Evolutionary conservation across 1,284 basidiomycete genomes (phyloP), one percentile per base, ranked within the genome.

Genomic region (Ustilago esculenta): DNA sequence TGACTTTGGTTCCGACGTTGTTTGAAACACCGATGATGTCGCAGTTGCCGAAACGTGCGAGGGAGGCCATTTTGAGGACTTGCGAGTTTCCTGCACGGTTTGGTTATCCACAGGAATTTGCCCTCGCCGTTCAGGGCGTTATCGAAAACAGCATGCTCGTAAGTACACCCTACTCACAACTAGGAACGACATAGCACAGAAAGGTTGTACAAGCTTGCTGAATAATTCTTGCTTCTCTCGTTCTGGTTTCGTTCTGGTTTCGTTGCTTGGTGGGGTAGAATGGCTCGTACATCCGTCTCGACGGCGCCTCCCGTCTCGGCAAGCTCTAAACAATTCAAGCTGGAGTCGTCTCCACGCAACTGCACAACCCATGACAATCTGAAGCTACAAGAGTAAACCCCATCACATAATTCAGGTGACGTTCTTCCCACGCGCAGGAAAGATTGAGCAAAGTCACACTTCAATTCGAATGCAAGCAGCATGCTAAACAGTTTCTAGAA

Each of bases 11-110:
- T 0, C 82, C 82, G 2, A 75, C 76, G 2, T 47, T 81, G 21
- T 83, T 83, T 55, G 54, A 64, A 11, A 83, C 83, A 1, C 68
- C 73, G 14, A 83, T 83, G 83, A 82, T 67, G 74, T 27, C 70
- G 25, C 41, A 60, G 33, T 46, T 82, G 23, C 77, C 80, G 2
- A 41, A 67, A 2, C 49, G 58, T 5, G 59, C 72, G 7, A 36
- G 55, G 10, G 45, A 54, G 21, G 48, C 59, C 5, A 66, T 72
- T 27, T 54, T 72, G 32, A 34, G 43, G 23, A 56, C 37, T 23
- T 54, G 57, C 29, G 66, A 69, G 44, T 67, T 68, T 36, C 72
- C 72, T 5, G 48, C 54, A 0, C 45, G 81, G 3, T 80, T 82
- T 34, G 81, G 81, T 11, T 24, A 68, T 12, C 63, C 81, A 0